A percentile compares a stretch with the other conserved stretches of the same genome.
phyloP scores from a whole-genome alignment of 2,329 filamentous ascomycete species.

The Aureobasidium leucospermi region DNA sequence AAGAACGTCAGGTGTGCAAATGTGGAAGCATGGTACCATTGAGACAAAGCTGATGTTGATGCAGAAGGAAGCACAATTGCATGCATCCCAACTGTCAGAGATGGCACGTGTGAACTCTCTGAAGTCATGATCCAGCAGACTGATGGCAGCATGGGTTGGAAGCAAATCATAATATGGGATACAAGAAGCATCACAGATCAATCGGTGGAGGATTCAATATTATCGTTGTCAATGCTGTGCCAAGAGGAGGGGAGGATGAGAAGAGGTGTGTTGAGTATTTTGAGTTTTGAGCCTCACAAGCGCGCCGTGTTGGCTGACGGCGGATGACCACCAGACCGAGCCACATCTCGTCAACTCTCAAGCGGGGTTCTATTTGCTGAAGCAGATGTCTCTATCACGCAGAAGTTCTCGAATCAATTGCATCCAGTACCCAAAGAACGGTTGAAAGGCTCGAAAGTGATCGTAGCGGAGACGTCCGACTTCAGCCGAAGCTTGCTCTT shows the following conservation, averaged over 20 bases:
- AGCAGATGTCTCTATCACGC: background rate
- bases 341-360: background rate
- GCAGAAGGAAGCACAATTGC: constrained; percentile 12
- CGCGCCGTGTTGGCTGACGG: background rate
- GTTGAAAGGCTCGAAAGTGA: background rate
- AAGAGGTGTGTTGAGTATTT: background rate
- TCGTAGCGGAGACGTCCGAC: background rate
- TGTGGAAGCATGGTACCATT: background rate
- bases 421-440: background rate
- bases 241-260: background rate
- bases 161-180: background rate
- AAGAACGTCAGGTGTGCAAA: constrained; percentile 7
- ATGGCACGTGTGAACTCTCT: background rate
- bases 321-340: background rate
- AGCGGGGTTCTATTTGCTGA: background rate
- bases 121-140: background rate
- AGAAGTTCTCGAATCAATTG: background rate
- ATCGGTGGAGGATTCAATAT: background rate
- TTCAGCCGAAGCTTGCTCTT: background rate
- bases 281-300: background rate
- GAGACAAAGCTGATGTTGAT: background rate
- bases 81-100: constrained; percentile 4
- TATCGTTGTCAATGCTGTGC: background rate
- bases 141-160: too few species aligned
- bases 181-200: background rate